Evolutionary conservation across 106 monocot genomes (phyloP).

Genomic region (Iris macrosiphon): DNA sequence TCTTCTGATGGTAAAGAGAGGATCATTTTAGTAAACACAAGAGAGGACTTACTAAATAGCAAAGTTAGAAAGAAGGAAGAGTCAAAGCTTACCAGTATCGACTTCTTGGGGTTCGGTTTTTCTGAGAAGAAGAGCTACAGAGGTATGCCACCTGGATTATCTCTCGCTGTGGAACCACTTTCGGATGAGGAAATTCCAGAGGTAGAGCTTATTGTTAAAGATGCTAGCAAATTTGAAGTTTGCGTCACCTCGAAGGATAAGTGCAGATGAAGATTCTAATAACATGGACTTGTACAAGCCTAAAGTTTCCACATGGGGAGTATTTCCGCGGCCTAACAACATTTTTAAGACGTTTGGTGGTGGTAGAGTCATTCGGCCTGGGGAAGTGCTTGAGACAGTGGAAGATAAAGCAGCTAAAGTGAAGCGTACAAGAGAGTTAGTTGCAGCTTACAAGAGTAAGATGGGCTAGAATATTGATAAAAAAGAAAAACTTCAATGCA

Average conservation of each 20-base stretch:
- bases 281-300: constrained; percentile 58
- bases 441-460: constrained; percentile 64
- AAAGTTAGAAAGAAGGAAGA: constrained; percentile 24
- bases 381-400: constrained; percentile 55
- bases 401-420: constrained; percentile 76
- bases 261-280: constrained; percentile 19
- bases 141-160: constrained; percentile 50
- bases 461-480: constrained; percentile 66
- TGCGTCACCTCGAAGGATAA: constrained; percentile 6
- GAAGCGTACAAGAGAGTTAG: constrained; percentile 50
- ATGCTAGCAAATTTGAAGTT: constrained; percentile 69
- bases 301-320: constrained; percentile 90
- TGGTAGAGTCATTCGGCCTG: constrained; percentile 66
- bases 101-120: constrained; percentile 77
- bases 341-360: constrained; percentile 95
- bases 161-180: constrained; percentile 29
- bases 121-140: constrained; percentile 64
- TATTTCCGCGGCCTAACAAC: constrained; percentile 80
- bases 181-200: constrained; percentile 49
- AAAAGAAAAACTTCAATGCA: constrained; percentile 71
- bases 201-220: constrained; percentile 88
- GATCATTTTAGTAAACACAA: constrained; percentile 12
- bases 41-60: constrained; percentile 8
- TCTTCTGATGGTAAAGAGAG: constrained; percentile 23
- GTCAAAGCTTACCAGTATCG: constrained; percentile 41